These are phyloP conservation scores for Trametopsis cervina DNA, from an alignment of 768 basidiomycete species.

Conservation along the genomic window DNA sequence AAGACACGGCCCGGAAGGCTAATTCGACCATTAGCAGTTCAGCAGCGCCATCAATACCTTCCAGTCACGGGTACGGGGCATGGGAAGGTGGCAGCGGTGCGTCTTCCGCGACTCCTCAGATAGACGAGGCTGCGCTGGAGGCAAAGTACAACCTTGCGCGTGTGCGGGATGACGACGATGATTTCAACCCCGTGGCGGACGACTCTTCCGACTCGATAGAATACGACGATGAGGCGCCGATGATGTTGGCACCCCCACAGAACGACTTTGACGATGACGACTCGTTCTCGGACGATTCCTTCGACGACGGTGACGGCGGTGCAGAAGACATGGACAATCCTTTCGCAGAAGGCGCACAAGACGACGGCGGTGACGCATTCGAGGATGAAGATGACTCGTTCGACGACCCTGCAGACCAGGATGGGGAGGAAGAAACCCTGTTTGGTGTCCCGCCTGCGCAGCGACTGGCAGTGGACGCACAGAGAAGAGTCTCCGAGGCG, in stretches of 20 bases:
- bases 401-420: constrained; percentile 33
- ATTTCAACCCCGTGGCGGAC: constrained; percentile 37
- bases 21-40: constrained; percentile 8
- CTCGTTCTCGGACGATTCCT: constrained; percentile 52
- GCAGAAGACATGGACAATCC: constrained; percentile 48
- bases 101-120: neutral
- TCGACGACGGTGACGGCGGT: constrained; percentile 39
- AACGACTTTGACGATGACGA: constrained; percentile 34
- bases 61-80: neutral
- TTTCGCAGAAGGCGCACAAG: constrained; percentile 38
- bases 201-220: constrained; percentile 43
- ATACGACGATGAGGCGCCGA: constrained; percentile 55
- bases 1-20: neutral
- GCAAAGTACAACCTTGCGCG: constrained; percentile 21
- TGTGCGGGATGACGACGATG: constrained; percentile 17
- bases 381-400: constrained; percentile 45
- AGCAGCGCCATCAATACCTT: constrained; percentile 7
- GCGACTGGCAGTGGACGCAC: constrained; percentile 18
- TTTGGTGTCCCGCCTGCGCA: constrained; percentile 62
- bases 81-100: neutral
- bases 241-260: constrained; percentile 45
- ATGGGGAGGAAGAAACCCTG: constrained; percentile 53
- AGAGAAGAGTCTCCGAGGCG: constrained; percentile 14
- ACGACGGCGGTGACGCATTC: constrained; percentile 33
- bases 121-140: constrained; percentile 12